Evolutionary conservation across 306 rosid genomes (phyloP).

Genomic region (Gynostemma pentaphyllum): DNA sequence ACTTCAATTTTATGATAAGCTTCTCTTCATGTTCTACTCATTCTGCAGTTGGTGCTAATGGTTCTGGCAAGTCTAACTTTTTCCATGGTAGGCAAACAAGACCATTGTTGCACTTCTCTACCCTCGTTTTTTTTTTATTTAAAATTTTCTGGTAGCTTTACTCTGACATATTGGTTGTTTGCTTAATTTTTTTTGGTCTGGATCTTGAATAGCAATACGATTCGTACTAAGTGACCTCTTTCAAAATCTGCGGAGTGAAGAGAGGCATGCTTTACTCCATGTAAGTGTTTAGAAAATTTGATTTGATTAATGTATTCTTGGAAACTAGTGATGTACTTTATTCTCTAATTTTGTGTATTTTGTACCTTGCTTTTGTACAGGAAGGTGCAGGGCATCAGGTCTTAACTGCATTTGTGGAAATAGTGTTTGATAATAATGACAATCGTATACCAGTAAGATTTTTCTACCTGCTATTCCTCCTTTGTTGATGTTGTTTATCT

Average conservation of each 20-base stretch:
- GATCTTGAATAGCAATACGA: slow-evolving; percentile 57
- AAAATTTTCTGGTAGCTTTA: slow-evolving; percentile 9
- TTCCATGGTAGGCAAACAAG: slow-evolving; percentile 60
- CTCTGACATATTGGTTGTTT: slow-evolving; percentile 3
- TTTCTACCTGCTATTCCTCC: not conserved
- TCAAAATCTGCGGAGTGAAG: slow-evolving; percentile 76
- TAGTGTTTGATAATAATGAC: slow-evolving; percentile 89
- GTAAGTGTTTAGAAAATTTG: slow-evolving; percentile 31
- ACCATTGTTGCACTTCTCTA: not conserved
- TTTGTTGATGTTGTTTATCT: too few relatives aligned
- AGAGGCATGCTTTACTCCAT: slow-evolving; percentile 83
- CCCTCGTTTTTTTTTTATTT: too few relatives aligned
- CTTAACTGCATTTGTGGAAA: slow-evolving; percentile 90
- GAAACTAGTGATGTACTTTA: not conserved
- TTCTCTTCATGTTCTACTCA: not conserved
- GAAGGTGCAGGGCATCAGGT: slow-evolving; percentile 98
- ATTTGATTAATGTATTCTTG: not conserved
- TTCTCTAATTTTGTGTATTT: slow-evolving; percentile 5
- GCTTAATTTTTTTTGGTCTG: slow-evolving; percentile 4
- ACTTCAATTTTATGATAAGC: not conserved
- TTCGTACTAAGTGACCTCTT: slow-evolving; percentile 90
- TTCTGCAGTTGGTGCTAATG: slow-evolving; percentile 91
- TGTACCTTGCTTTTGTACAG: slow-evolving; percentile 25
- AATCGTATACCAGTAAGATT: slow-evolving; percentile 83
- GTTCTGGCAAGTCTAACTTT: slow-evolving; percentile 95